Base-by-base conservation (phyloP, 2,329 filamentous ascomycete species). In the Pezicula rhizophila region DNA sequence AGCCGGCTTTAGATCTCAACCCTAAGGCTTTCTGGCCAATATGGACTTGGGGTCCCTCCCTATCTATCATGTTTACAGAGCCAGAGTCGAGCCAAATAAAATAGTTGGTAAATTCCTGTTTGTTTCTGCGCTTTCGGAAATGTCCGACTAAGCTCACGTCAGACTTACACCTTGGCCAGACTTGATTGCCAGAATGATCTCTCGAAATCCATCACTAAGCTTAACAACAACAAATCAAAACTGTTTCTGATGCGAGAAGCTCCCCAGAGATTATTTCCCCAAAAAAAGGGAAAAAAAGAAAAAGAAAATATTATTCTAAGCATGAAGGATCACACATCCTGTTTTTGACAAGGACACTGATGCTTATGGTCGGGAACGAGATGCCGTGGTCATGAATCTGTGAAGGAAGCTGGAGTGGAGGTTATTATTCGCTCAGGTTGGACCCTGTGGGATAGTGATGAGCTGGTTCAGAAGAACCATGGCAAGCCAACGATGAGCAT, bases 341-440 rank as follows among this genome's bases (percentile, higher is more conserved):
- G 85, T 89, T 0, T 90, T 89, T 57, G 87, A 91, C 63, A 86
- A 84, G 59, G 87, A 90, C 58, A 88, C 85, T 0, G 87, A 91
- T 68, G 73, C 82, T 0, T 90, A 90, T 66, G 85, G 73, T 4
- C 73, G 78, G 14, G 75, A 80, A 37, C 69, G 87, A 44, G 87
- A 91, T 64, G 72, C 71, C 1, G 67, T 70, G 15, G 75, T 91
- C 10, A 66, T 74, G 31, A 65, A 14, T 66, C 82, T n/a, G 85
- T 85, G 4, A 69, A 76, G 55, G 68, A 79, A 41, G 80, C 82
- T 0, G 85, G 85, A 1, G 82, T 90, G 1, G 63, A 85, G 58
- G 82, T 90, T 17, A 70, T 90, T n/a, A 67, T 77, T 10, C 75
- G 70, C 44, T 74, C 71, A 20, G 86, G 87, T 0, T 72, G 87